These are phyloP conservation scores for Ogataea salicorniae DNA, from an alignment of 805 yeast genomes.

Conservation along the genomic window DNA sequence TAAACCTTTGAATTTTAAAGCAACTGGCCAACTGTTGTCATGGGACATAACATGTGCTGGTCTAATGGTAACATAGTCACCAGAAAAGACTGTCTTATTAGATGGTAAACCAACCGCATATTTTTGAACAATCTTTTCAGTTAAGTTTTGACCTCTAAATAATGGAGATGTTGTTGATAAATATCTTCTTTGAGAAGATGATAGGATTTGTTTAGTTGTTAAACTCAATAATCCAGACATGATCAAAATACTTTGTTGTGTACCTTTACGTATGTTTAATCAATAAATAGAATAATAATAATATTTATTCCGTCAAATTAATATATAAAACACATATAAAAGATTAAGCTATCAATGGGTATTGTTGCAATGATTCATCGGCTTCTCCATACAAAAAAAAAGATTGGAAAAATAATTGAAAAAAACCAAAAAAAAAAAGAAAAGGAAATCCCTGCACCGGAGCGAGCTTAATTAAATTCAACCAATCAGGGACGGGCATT, in stretches of 20 bases:
- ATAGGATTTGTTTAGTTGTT: not conserved
- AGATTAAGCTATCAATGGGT: too few relatives aligned
- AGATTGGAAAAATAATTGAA: too few relatives aligned
- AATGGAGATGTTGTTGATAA: slow-evolving; percentile 1
- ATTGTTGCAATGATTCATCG: too few relatives aligned
- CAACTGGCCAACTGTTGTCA: slow-evolving; percentile 99
- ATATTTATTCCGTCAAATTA: not conserved
- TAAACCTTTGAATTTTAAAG: slow-evolving; percentile 88
- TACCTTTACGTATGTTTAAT: not conserved
- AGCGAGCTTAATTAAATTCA: too few relatives aligned
- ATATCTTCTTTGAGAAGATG: not conserved
- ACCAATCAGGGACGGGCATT: too few relatives aligned
- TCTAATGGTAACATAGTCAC: slow-evolving; percentile 90
- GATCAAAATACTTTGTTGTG: not conserved
- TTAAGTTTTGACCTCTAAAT: slow-evolving; percentile 68
- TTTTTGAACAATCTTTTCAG: slow-evolving; percentile 92
- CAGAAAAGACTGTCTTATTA: slow-evolving; percentile 75
- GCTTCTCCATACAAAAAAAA: too few relatives aligned
- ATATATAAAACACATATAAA: not conserved
- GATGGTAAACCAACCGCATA: slow-evolving; percentile 81
- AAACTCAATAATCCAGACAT: slow-evolving; percentile 3
- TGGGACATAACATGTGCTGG: slow-evolving; percentile 99
- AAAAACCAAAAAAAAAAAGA: too few relatives aligned
- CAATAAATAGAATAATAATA: not conserved
- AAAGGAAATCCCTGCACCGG: too few relatives aligned